phyloP scores from a whole-genome alignment of 192 early-diverging fungal species.

The Backusella mclennaniae region DNA sequence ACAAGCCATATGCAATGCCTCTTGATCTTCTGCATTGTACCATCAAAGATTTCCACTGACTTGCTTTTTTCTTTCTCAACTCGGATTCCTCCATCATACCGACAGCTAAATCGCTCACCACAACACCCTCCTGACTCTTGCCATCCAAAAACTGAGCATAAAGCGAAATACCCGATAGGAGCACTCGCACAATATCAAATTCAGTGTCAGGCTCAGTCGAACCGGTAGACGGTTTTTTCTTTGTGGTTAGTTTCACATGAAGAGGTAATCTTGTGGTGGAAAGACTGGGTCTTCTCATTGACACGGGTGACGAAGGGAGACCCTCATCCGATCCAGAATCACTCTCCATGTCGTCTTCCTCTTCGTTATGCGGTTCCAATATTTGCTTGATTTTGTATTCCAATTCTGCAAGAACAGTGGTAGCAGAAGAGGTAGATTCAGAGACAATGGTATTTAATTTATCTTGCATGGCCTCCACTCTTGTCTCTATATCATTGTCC shows the following conservation, averaged over 20 bases:
- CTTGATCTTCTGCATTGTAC: not conserved
- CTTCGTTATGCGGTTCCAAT: not conserved
- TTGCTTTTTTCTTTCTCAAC: not conserved
- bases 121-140: not conserved
- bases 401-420: not conserved
- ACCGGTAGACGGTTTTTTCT: not conserved
- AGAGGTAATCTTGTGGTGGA: not conserved
- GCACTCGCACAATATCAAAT: slow-evolving; percentile 9
- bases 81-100: slow-evolving; percentile 2
- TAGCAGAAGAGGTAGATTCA: not conserved
- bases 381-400: not conserved
- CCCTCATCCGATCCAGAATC: not conserved
- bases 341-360: not conserved
- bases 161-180: not conserved
- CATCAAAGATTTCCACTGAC: slow-evolving; percentile 2
- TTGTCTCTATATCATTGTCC: not conserved
- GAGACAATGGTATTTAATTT: not conserved
- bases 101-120: not conserved
- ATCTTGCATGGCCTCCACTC: not conserved
- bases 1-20: slow-evolving; percentile 4
- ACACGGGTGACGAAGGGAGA: not conserved
- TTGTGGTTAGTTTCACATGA: not conserved
- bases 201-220: slow-evolving; percentile 3
- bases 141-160: not conserved
- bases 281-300: not conserved